Conservation (phyloP, 2,329 filamentous ascomycete species). For the Pestalotiopsis sp. region DNA sequence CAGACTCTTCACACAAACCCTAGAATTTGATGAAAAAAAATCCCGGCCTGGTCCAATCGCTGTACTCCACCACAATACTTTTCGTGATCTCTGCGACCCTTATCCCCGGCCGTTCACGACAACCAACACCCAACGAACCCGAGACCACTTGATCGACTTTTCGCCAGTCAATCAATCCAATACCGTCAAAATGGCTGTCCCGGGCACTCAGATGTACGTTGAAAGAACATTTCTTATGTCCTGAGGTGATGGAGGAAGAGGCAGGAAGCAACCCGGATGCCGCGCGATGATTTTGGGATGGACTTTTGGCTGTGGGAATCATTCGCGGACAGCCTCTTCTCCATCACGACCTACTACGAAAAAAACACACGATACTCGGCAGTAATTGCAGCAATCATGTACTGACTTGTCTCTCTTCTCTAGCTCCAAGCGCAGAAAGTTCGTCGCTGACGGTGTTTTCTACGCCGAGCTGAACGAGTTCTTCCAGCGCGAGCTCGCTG, state of each 20-base stretch:
- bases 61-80: constrained; percentile 11
- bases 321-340: constrained; percentile 2
- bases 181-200: constrained; percentile 58
- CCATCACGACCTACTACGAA: neutral
- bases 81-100: constrained; percentile 14
- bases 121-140: constrained; percentile 35
- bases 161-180: constrained; percentile 21
- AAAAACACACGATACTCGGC: constrained; percentile 10
- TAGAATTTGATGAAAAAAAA: constrained; percentile 7
- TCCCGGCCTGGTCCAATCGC: constrained; percentile 3
- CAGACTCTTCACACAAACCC: constrained; percentile 6
- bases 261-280: constrained; percentile 8
- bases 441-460: constrained; percentile 98
- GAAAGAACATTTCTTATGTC: constrained; percentile 1
- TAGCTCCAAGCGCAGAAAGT: constrained; percentile 92
- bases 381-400: neutral
- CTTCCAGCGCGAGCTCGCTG: constrained; percentile 99
- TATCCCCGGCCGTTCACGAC: constrained; percentile 19
- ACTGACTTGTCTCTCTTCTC: constrained; percentile 16
- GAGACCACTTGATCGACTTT: constrained; percentile 32
- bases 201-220: constrained; percentile 64
- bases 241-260: neutral
- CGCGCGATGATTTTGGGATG: neutral
- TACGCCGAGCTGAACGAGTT: constrained; percentile 99
- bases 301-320: neutral